phyloP scores from a whole-genome alignment of 176 grass and related monocot species.

The Bonia amplexicaulis region DNA sequence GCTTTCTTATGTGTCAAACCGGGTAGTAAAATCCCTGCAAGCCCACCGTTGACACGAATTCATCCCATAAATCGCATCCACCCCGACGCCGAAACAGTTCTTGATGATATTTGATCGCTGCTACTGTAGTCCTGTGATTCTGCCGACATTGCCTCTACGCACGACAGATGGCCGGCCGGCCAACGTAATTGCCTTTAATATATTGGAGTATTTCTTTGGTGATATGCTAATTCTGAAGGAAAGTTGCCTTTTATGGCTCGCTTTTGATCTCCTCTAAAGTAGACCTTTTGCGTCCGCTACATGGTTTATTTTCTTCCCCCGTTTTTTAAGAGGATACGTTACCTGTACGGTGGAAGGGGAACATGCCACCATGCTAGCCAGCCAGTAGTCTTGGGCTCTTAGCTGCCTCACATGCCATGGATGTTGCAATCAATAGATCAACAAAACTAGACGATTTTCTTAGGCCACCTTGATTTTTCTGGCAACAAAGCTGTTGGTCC shows the following conservation, averaged over 20 bases:
- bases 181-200: background rate
- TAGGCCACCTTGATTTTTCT: background rate
- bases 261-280: background rate
- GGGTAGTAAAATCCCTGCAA: background rate
- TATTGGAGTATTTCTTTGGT: background rate
- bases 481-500: background rate
- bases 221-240: background rate
- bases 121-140: background rate
- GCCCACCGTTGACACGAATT: background rate
- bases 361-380: conserved; percentile 40
- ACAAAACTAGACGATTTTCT: background rate
- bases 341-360: conserved; percentile 31
- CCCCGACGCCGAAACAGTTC: background rate
- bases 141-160: background rate
- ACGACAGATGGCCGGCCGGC: background rate
- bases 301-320: background rate
- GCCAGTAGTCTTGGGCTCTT: conserved; percentile 9
- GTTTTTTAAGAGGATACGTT: background rate
- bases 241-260: background rate
- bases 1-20: background rate
- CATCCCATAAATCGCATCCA: too few species aligned
- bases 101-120: background rate
- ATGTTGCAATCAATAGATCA: background rate
- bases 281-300: background rate
- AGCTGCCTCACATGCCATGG: conserved; percentile 42